Evolutionary conservation across 208 protist genomes (phyloP).

Genomic region (Leishmania arabica): DNA sequence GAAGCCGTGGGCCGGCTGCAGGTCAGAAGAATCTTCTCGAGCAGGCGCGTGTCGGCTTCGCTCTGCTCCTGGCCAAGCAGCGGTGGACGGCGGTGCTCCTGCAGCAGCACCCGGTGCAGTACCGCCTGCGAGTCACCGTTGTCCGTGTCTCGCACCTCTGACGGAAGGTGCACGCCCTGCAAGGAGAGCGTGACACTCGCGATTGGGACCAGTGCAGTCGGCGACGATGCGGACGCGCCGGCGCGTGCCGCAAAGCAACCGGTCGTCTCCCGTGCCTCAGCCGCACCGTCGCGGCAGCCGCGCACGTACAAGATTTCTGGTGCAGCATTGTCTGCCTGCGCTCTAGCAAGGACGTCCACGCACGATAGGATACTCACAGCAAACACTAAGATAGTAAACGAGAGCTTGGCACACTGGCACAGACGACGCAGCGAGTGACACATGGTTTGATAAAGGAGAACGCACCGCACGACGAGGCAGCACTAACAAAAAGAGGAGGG

Average conservation of each 20-base stretch:
- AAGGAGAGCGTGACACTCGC: slow-evolving; percentile 36
- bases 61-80: slow-evolving; percentile 15
- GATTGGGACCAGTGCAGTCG: not conserved
- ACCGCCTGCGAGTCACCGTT: not conserved
- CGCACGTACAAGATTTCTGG: slow-evolving; percentile 56
- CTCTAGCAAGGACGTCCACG: not conserved
- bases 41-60: not conserved
- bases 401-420: not conserved
- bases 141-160: slow-evolving; percentile 10
- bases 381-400: not conserved
- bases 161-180: slow-evolving; percentile 58
- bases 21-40: slow-evolving; percentile 15
- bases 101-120: slow-evolving; percentile 24
- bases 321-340: not conserved
- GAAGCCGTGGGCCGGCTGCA: slow-evolving; percentile 45
- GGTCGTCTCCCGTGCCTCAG: slow-evolving; percentile 36
- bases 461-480: not conserved
- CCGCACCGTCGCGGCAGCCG: slow-evolving; percentile 46
- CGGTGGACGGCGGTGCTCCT: slow-evolving; percentile 26
- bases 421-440: not conserved
- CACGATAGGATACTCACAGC: not conserved
- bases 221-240: not conserved
- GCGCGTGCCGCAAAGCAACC: slow-evolving; percentile 49
- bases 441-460: not conserved
- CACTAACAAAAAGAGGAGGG: not conserved